Evolutionary conservation across 1,284 basidiomycete species (phyloP).

Genomic region (Puccinia coronata): DNA sequence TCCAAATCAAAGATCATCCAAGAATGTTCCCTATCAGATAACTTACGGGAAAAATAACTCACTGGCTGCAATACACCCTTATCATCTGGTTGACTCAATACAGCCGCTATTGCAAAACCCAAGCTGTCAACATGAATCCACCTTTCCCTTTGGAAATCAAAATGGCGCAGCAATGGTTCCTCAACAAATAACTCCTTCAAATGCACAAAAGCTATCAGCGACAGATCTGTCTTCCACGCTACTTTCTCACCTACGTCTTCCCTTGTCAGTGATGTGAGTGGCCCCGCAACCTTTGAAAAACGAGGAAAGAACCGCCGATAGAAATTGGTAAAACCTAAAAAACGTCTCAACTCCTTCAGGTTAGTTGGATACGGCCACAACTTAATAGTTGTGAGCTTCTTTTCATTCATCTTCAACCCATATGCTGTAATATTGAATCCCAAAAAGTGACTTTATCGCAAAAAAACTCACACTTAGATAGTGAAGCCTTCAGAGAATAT

Average conservation of each 20-base stretch:
- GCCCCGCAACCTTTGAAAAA: not conserved
- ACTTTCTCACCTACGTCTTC: not conserved
- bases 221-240: too few relatives aligned
- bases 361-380: not conserved
- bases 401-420: constrained; percentile 30
- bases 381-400: constrained; percentile 9
- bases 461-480: constrained; percentile 29
- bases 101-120: not conserved
- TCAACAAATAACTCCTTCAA: not conserved
- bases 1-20: constrained; percentile 22
- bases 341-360: not conserved
- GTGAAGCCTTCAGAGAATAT: not conserved
- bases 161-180: not conserved
- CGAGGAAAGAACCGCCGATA: not conserved
- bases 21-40: not conserved
- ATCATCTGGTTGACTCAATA: not conserved
- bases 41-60: not conserved
- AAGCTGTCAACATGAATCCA: not conserved
- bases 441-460: not conserved
- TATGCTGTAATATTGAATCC: not conserved
- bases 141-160: not conserved
- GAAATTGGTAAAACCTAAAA: not conserved
- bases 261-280: not conserved
- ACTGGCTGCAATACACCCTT: not conserved
- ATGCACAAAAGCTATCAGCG: not conserved